A percentile compares a stretch with the other conserved stretches of the same genome.
Evolutionary conservation across 176 grass and related monocot genomes (phyloP).

Genomic region (Ensete ventricosum): DNA sequence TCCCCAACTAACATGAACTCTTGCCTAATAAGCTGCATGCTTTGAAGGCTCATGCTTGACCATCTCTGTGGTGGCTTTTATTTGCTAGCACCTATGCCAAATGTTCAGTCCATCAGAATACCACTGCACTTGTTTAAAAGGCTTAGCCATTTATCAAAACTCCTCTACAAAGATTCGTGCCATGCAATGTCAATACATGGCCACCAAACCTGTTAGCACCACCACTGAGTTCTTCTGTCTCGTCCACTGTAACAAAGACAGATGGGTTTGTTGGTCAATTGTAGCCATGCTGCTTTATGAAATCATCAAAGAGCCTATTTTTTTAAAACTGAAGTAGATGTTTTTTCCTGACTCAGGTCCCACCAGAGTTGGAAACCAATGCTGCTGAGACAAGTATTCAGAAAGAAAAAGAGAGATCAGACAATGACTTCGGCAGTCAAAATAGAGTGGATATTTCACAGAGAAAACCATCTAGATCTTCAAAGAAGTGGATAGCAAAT

Average conservation of each 20-base stretch:
- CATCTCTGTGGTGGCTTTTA: too few relatives aligned
- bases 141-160: not conserved
- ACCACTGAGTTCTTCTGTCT: too few relatives aligned
- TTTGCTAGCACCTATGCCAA: too few relatives aligned
- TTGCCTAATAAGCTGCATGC: not conserved
- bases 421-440: slow-evolving; percentile 8
- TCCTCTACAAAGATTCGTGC: too few relatives aligned
- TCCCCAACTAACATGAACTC: not conserved
- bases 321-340: not conserved
- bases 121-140: not conserved
- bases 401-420: not conserved
- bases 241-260: not conserved
- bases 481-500: slow-evolving; percentile 47
- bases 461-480: slow-evolving; percentile 24
- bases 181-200: too few relatives aligned
- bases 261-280: not conserved
- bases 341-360: slow-evolving; percentile 22
- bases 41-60: not conserved
- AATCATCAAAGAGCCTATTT: not conserved
- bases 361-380: slow-evolving; percentile 18
- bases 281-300: too few relatives aligned
- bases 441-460: slow-evolving; percentile 19
- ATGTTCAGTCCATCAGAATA: too few relatives aligned
- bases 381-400: not conserved
- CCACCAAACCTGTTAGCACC: too few relatives aligned